Evolutionary conservation across 2,329 filamentous ascomycete genomes (phyloP), one percentile per base, ranked within the genome.

Genomic region (Xylaria sp.): DNA sequence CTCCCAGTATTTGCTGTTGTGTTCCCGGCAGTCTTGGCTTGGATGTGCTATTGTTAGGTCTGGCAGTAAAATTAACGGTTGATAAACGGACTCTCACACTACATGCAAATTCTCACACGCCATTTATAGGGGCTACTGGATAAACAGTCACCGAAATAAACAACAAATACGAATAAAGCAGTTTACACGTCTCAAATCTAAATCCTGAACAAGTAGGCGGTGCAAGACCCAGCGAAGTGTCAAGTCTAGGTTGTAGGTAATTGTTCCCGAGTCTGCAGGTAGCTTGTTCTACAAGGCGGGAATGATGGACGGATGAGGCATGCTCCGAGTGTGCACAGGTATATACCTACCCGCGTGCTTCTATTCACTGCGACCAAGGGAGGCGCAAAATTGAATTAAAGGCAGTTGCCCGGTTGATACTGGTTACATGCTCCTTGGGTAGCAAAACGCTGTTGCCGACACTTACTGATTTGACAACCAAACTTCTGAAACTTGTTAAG

Each of bases 1-100:
- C 36, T 43, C 58, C 43, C 6, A 48, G 18, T 34, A 25, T 53
- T 30, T 46, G 15, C 30, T 36, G 48, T 60, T 20, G 18, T 23
- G 25, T 45, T 9, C 32, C 50, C 39, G 20, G 36, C 45, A 50
- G 57, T 25, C 30, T 39, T 43, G n/a, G 28, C 45, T 56, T 30
- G 28, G 48, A 25, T 39, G 48, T 63, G 48, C 59, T 39, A 39
- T 62, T 30, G 53, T 63, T 59, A 59, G 66, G 68, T 55, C 23
- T 34, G 34, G 15, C 41, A 55, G 41, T 55, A 36, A 55, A 25
- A 45, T 25, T 9, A 53, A 60, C 30, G 53, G 25, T 50, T 41
- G 18, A 30, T 39, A 41, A 57, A 30, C 46, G 32, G 20, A 32
- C 28, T 28, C 60, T 28, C 12, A 43, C 28, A 41, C 48, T 34